Conservation (phyloP, 129 eudicot species). For the Chrysanthemum seticuspe region DNA sequence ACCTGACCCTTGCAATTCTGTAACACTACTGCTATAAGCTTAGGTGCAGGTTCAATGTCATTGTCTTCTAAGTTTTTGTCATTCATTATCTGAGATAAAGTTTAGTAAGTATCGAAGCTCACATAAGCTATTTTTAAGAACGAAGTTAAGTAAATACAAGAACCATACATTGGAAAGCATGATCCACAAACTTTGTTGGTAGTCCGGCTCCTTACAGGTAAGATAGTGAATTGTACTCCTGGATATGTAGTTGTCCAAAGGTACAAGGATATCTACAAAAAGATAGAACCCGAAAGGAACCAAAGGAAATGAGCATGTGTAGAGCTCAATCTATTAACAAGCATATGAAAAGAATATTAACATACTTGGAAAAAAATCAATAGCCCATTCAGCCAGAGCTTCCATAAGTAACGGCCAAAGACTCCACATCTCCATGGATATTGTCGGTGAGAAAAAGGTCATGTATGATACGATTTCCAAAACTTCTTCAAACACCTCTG, state of each 20-base stretch:
- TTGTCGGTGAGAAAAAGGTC: constrained; percentile 91
- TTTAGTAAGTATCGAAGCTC: not conserved
- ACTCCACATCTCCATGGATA: constrained; percentile 98
- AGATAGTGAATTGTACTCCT: constrained; percentile 78
- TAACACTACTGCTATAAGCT: constrained; percentile 85
- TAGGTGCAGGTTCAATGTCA: constrained; percentile 98
- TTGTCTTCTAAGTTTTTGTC: constrained; percentile 86
- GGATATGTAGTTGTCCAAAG: constrained; percentile 87
- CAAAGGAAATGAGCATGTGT: not conserved
- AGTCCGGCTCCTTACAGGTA: constrained; percentile 92
- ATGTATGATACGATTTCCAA: constrained; percentile 91
- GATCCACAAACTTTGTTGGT: constrained; percentile 94
- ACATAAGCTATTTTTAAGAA: not conserved
- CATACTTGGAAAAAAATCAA: constrained; percentile 93
- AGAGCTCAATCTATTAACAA: not conserved
- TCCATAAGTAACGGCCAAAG: constrained; percentile 95
- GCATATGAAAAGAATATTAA: constrained; percentile 7
- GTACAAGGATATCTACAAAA: constrained; percentile 79
- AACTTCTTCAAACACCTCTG: constrained; percentile 97
- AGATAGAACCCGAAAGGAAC: not conserved
- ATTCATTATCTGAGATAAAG: constrained; percentile 59
- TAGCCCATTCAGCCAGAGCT: constrained; percentile 95
- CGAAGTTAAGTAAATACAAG: not conserved
- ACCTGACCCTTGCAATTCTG: constrained; percentile 91
- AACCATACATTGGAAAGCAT: constrained; percentile 71